Conservation (phyloP, 2,329 filamentous ascomycete genomes). For the Aspergillus melleus region DNA sequence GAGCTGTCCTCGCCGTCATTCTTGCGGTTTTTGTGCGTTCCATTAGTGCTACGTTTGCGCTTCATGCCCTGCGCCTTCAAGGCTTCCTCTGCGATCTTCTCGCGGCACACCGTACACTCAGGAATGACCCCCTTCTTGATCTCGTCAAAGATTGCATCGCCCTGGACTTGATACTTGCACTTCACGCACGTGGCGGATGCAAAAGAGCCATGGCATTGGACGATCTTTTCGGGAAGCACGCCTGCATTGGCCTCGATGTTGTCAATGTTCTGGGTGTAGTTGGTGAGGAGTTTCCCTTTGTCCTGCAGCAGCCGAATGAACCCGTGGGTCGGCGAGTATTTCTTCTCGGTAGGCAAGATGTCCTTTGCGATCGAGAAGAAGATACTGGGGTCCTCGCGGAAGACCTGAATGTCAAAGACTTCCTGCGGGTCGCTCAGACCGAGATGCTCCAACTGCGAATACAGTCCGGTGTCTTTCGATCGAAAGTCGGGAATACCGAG, state of each 20-base stretch:
- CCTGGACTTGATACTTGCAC: conserved; percentile 72
- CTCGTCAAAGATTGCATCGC: conserved; percentile 75
- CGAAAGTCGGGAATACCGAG: conserved; percentile 97
- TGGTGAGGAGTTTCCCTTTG: conserved; percentile 85
- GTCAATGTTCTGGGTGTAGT: conserved; percentile 99
- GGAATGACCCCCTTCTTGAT: conserved; percentile 76
- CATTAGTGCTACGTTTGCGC: conserved; percentile 54
- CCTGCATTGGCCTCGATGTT: conserved; percentile 89
- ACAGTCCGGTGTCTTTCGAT: conserved; percentile 88
- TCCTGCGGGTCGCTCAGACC: conserved; percentile 85
- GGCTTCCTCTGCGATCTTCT: conserved; percentile 47
- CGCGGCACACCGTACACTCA: conserved; percentile 70
- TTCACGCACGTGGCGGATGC: conserved; percentile 86
- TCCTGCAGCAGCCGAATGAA: conserved; percentile 90
- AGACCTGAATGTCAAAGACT: conserved; percentile 88
- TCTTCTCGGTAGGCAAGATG: conserved; percentile 77
- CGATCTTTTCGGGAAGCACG: conserved; percentile 74
- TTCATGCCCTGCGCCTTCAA: conserved; percentile 51
- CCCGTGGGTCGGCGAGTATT: conserved; percentile 86
- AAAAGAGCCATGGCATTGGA: conserved; percentile 97
- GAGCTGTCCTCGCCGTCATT: conserved; percentile 56
- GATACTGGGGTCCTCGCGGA: conserved; percentile 79
- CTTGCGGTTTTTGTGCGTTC: conserved; percentile 53
- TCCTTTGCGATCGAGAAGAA: conserved; percentile 93
- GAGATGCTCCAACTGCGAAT: conserved; percentile 77